Evolutionary conservation across 805 yeast species (phyloP).

Genomic region (Ogataea henricii): DNA sequence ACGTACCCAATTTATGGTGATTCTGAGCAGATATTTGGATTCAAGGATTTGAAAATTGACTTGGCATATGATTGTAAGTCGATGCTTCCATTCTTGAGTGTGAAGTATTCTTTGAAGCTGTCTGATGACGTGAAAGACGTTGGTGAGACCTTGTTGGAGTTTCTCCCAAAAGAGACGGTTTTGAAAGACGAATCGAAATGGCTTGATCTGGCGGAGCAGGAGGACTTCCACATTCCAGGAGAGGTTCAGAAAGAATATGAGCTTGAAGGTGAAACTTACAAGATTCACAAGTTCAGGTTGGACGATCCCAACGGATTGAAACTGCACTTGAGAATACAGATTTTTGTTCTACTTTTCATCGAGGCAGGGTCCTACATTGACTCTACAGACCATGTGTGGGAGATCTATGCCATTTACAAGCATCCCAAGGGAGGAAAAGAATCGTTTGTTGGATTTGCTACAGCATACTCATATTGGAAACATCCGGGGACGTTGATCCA

Average conservation of each 20-base stretch:
- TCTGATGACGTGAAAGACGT: slow-evolving; percentile 63
- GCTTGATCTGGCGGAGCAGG: slow-evolving; percentile 57
- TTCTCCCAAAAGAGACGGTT: slow-evolving; percentile 60
- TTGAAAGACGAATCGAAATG: slow-evolving; percentile 67
- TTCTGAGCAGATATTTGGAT: slow-evolving; percentile 86
- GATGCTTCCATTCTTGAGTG: slow-evolving; percentile 69
- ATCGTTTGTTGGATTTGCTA: slow-evolving; percentile 74
- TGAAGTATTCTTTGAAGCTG: slow-evolving; percentile 55
- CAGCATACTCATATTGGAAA: slow-evolving; percentile 82
- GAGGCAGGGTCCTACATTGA: slow-evolving; percentile 95
- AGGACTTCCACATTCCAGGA: slow-evolving; percentile 38
- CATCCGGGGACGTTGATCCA: slow-evolving; percentile 57
- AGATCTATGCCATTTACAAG: slow-evolving; percentile 58
- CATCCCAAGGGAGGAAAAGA: slow-evolving; percentile 35
- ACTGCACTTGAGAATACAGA: slow-evolving; percentile 70
- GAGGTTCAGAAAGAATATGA: slow-evolving; percentile 38
- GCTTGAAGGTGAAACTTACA: slow-evolving; percentile 42
- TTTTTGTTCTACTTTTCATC: slow-evolving; percentile 79
- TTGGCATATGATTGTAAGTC: slow-evolving; percentile 75
- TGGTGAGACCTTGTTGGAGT: slow-evolving; percentile 51
- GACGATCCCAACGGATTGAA: slow-evolving; percentile 44
- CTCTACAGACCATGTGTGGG: slow-evolving; percentile 76
- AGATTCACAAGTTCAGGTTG: slow-evolving; percentile 53
- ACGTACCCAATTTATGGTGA: slow-evolving; percentile 96
- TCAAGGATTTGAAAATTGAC: slow-evolving; percentile 63